phyloP scores from a whole-genome alignment of 768 basidiomycete species.

The Termitomyces sp. region DNA sequence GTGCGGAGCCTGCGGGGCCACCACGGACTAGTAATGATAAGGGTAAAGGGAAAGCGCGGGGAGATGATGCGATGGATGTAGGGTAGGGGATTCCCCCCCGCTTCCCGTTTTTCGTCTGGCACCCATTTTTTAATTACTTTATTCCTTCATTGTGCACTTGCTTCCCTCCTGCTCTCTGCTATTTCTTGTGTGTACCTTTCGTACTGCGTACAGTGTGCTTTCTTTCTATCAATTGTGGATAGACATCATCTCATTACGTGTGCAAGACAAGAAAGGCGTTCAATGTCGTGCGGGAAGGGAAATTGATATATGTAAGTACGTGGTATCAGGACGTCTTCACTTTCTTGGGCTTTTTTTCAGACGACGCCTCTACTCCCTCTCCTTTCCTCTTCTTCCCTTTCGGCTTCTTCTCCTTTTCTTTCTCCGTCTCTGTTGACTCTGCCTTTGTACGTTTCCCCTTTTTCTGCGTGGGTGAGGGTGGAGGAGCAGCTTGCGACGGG shows the following conservation, averaged over 20 bases:
- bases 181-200: slow-evolving; percentile 9
- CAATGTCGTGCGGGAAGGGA: background rate
- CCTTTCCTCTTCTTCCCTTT: slow-evolving; percentile 50
- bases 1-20: slow-evolving; percentile 15
- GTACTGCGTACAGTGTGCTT: background rate
- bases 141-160: slow-evolving; percentile 17
- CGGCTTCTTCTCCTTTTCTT: slow-evolving; percentile 24
- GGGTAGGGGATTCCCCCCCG: slow-evolving; percentile 39
- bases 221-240: background rate
- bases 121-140: slow-evolving; percentile 9
- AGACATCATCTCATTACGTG: background rate
- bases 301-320: background rate
- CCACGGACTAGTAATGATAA: slow-evolving; percentile 26
- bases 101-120: slow-evolving; percentile 9
- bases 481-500: background rate
- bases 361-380: slow-evolving; percentile 20
- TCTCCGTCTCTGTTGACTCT: background rate
- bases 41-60: slow-evolving; percentile 47
- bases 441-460: slow-evolving; percentile 14
- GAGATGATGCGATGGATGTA: slow-evolving; percentile 63
- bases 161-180: slow-evolving; percentile 5
- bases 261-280: background rate
- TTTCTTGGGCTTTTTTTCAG: slow-evolving; percentile 49
- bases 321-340: slow-evolving; percentile 24
- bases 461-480: background rate